Percentiles rank a stretch among this genome's conserved stretches.
These are phyloP conservation scores for Xylaria palmicola DNA, from an alignment of 495 filamentous ascomycete genomes.

Conservation along the genomic window DNA sequence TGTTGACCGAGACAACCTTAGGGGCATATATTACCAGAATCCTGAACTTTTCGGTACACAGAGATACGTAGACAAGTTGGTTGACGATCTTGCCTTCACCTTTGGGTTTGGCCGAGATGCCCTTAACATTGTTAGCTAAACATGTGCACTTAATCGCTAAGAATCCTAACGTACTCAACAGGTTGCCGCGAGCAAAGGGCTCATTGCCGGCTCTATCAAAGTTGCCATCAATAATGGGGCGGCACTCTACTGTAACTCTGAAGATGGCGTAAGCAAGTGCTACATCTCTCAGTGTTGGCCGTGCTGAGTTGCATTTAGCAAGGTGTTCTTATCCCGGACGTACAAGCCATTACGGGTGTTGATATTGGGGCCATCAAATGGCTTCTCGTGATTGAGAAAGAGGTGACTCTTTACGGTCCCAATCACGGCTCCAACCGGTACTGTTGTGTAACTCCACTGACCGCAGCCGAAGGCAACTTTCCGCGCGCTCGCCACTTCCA, in stretches of 20 bases:
- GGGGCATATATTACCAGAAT: constrained; percentile 90
- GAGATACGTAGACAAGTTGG: constrained; percentile 66
- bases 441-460: not conserved
- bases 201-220: constrained; percentile 32
- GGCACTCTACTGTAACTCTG: constrained; percentile 29
- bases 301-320: constrained; percentile 30
- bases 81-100: constrained; percentile 85
- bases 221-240: constrained; percentile 16
- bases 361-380: constrained; percentile 58
- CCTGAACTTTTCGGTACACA: constrained; percentile 78
- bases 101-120: constrained; percentile 59
- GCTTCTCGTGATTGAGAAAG: constrained; percentile 91
- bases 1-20: constrained; percentile 31
- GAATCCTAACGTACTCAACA: constrained; percentile 23
- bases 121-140: constrained; percentile 61
- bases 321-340: constrained; percentile 67
- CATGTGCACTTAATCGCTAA: not conserved
- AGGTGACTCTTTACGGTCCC: constrained; percentile 60
- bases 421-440: not conserved
- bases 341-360: constrained; percentile 52
- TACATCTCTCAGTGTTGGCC: not conserved
- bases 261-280: constrained; percentile 26
- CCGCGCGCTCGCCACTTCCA: constrained; percentile 59
- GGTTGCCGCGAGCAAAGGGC: constrained; percentile 64
- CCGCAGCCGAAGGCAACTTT: constrained; percentile 69